Evolutionary conservation across 169 alveolate species (phyloP).

Genomic region (Babesia bovis): DNA sequence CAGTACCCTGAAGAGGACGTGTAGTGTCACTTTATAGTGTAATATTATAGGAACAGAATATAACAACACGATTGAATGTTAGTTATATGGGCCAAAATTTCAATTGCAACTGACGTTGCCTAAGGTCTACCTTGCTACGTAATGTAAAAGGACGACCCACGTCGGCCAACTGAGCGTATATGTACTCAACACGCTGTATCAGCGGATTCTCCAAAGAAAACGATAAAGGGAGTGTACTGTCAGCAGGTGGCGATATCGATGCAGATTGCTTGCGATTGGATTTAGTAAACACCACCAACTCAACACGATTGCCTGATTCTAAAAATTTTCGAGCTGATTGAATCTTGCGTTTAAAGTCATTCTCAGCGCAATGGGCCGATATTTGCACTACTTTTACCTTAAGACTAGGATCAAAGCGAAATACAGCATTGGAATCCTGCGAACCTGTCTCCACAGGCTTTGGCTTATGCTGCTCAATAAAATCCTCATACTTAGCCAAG

Average conservation of each 20-base stretch:
- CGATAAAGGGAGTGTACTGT: constrained; percentile 9
- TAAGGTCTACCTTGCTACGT: constrained; percentile 40
- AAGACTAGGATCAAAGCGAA: constrained; percentile 60
- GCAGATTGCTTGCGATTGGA: background rate
- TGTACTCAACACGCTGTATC: constrained; percentile 49
- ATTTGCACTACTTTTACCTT: constrained; percentile 60
- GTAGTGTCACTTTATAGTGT: background rate
- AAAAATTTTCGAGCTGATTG: constrained; percentile 44
- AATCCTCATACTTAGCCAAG: constrained; percentile 28
- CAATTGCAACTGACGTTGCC: constrained; percentile 49
- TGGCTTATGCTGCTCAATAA: constrained; percentile 20
- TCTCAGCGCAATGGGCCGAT: constrained; percentile 48
- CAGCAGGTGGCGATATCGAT: background rate
- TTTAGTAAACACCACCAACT: constrained; percentile 44
- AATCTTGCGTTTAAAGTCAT: constrained; percentile 52
- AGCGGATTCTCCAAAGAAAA: constrained; percentile 24
- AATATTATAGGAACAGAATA: background rate
- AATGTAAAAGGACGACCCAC: constrained; percentile 56
- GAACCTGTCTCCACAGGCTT: background rate
- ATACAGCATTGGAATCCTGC: background rate
- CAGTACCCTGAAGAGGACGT: background rate
- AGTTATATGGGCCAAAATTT: constrained; percentile 61
- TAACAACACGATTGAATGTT: no score
- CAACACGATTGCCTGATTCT: constrained; percentile 58
- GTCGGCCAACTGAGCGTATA: constrained; percentile 55